These are phyloP conservation scores for Rosa multiflora DNA, from an alignment of 306 rosid species.

Conservation along the genomic window DNA sequence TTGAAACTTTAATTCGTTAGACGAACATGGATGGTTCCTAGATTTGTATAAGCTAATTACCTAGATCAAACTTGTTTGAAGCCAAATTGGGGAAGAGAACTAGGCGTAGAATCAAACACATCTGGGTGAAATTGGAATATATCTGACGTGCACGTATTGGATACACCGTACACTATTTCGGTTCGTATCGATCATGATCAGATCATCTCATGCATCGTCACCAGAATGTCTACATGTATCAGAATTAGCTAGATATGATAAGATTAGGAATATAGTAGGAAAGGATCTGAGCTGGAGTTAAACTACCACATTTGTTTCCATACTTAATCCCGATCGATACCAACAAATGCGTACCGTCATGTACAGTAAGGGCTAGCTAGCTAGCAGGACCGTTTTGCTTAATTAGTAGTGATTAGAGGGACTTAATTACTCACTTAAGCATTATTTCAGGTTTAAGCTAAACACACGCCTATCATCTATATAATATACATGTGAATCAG, in stretches of 20 bases:
- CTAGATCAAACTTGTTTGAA: neutral
- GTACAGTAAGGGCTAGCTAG: neutral
- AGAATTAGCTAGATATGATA: constrained; percentile 4
- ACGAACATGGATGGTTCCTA: neutral
- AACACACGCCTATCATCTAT: neutral
- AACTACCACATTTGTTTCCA: neutral
- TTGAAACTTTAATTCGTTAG: neutral
- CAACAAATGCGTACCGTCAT: constrained; percentile 6
- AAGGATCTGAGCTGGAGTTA: neutral
- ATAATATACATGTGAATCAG: constrained; percentile 5
- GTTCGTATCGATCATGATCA: neutral
- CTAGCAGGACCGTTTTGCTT: neutral
- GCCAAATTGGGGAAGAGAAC: neutral
- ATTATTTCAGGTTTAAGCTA: constrained; percentile 2
- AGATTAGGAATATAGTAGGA: neutral
- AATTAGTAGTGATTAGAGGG: constrained; percentile 5
- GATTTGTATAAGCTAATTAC: neutral
- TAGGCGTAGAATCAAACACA: neutral
- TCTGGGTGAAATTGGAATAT: neutral
- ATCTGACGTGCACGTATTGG: neutral
- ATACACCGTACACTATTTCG: neutral
- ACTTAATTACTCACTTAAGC: neutral
- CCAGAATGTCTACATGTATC: neutral
- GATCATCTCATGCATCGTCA: neutral
- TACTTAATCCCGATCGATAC: neutral